These are phyloP conservation scores for Magnolia officinalis DNA, from an alignment of 164 flowering plant species.

Conservation along the genomic window DNA sequence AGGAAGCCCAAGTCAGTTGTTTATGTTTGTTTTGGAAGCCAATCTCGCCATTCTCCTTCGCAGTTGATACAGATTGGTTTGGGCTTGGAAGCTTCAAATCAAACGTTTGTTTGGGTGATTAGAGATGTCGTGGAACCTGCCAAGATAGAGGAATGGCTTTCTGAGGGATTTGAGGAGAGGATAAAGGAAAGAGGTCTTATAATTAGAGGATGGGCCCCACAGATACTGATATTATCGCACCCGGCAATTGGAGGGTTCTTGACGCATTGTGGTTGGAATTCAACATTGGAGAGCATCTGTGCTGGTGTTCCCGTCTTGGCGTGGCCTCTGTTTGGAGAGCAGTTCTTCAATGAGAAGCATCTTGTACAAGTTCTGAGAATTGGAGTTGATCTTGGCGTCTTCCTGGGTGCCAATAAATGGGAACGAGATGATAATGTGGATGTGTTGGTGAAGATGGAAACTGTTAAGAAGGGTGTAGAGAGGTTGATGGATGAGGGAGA, in stretches of 20 bases:
- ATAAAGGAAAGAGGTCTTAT: slow-evolving; percentile 17
- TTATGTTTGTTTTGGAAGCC: slow-evolving; percentile 39
- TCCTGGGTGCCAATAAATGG: not conserved
- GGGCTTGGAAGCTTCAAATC: slow-evolving; percentile 34
- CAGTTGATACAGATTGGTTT: slow-evolving; percentile 37
- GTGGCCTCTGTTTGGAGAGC: slow-evolving; percentile 22
- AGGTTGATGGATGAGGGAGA: slow-evolving; percentile 13
- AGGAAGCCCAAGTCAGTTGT: slow-evolving; percentile 25
- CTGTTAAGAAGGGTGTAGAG: slow-evolving; percentile 5
- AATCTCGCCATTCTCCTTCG: slow-evolving; percentile 11
- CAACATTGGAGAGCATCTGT: slow-evolving; percentile 44
- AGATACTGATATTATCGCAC: slow-evolving; percentile 37
- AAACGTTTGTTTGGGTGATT: slow-evolving; percentile 46
- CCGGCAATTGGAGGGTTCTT: slow-evolving; percentile 47
- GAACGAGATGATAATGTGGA: not conserved
- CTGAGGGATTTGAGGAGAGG: slow-evolving; percentile 16
- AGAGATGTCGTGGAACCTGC: slow-evolving; percentile 8
- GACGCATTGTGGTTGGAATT: slow-evolving; percentile 73
- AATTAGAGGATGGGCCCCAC: slow-evolving; percentile 30
- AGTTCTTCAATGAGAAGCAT: slow-evolving; percentile 19
- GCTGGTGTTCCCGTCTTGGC: slow-evolving; percentile 22
- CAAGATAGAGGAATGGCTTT: slow-evolving; percentile 2
- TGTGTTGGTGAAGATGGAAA: slow-evolving; percentile 12
- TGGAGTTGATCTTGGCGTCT: slow-evolving; percentile 5
- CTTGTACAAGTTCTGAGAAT: slow-evolving; percentile 11